Base-by-base conservation (phyloP, 345 rosid species). In the Combretum micranthum region DNA sequence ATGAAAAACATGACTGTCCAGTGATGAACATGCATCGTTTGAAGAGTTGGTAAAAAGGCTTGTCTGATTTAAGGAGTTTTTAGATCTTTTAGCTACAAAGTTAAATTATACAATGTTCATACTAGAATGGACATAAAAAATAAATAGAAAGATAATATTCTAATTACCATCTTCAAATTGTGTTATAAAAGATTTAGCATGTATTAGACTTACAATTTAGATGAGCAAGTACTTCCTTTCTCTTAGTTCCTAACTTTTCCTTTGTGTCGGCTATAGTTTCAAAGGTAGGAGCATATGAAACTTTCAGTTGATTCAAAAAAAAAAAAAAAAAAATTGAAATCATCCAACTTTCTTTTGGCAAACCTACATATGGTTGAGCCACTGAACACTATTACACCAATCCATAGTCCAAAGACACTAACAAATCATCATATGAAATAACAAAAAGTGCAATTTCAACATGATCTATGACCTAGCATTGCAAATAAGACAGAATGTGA, bases 271-370 rank as follows among this genome's bases (percentile, higher is more conserved):
- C 47, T 3, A 85, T 62, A 58, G 72, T 82, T 72, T 93, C 97
- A 55, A 80, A 93, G 9, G 83, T 80, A 22, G 94, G 77, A 65
- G 96, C 97, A 80, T 87, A 87, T 0, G 83, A 75, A 53, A 93
- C 81, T 61, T 83, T 83, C 57, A 93, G 72, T 48, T 69, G 72
- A 55, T 87, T 83, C 61, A 95, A 92, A 57, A 87, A 64, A 73
- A 89, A 93, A 22, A 64, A n/a, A n/a, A n/a, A n/a, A n/a, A n/a
- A n/a, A n/a, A n/a, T n/a, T 78, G 64, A 66, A 82, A 72, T 83
- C 94, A 50, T 93, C 99, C 80, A 93, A 61, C 62, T 85, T 93
- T 74, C 85, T 80, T 72, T 89, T 93, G 0, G 97, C 97, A 80
- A 87, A 87, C 79, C 99, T 86, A 32, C 21, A 15, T 7, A 18